These are phyloP conservation scores for Suhomyces prunicola DNA, from an alignment of 805 yeast genomes.

Conservation along the genomic window DNA sequence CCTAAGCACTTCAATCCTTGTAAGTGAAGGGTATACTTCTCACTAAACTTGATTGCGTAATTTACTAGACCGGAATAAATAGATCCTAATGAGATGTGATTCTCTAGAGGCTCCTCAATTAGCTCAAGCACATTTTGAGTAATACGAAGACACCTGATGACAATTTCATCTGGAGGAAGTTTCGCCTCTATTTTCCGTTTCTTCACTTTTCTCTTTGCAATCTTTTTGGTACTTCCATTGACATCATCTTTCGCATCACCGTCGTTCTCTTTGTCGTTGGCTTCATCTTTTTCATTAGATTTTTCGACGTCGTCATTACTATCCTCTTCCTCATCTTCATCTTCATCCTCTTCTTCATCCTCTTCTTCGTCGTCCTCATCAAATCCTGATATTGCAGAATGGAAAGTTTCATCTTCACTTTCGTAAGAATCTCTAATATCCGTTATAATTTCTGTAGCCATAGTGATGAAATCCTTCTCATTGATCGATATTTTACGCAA, in stretches of 20 bases:
- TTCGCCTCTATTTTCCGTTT: conserved; percentile 38
- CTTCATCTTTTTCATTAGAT: conserved; percentile 14
- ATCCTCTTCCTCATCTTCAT: conserved; percentile 16
- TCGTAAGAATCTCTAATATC: conserved; percentile 72
- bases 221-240: conserved; percentile 21
- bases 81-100: conserved; percentile 63
- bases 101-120: conserved; percentile 59
- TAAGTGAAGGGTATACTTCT: conserved; percentile 52
- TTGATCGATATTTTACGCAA: conserved; percentile 68
- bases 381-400: conserved; percentile 22
- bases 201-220: conserved; percentile 27
- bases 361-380: conserved; percentile 22
- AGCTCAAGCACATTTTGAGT: conserved; percentile 69
- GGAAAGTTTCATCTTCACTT: conserved; percentile 35
- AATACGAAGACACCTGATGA: conserved; percentile 62
- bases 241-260: conserved; percentile 26
- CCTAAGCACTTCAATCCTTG: conserved; percentile 77
- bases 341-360: conserved; percentile 35
- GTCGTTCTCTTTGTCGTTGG: conserved; percentile 23
- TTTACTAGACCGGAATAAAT: conserved; percentile 72
- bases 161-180: conserved; percentile 43
- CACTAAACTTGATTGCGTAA: conserved; percentile 58
- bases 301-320: conserved; percentile 15
- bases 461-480: conserved; percentile 80
- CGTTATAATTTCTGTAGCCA: conserved; percentile 80